Percentiles rank a stretch among this genome's conserved stretches.
Conservation (phyloP, 2,329 filamentous ascomycete species). For the Aspergillus sp. region DNA sequence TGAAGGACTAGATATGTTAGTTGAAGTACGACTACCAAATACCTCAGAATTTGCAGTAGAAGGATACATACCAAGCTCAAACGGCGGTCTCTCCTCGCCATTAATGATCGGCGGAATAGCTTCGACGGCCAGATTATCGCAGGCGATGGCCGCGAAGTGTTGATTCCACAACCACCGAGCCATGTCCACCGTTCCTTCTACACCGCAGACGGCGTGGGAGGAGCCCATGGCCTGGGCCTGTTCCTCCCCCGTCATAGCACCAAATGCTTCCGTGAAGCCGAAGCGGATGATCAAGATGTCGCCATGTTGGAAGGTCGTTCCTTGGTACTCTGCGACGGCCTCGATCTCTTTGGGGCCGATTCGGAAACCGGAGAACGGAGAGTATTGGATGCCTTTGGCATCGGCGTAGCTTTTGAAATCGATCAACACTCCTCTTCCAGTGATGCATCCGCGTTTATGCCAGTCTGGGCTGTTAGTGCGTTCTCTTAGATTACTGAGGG, state of each 20-base stretch:
- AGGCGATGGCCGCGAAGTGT: constrained; percentile 40
- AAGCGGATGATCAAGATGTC: constrained; percentile 24
- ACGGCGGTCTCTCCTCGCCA: constrained; percentile 10
- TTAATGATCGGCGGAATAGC: constrained; percentile 20
- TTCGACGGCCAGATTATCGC: constrained; percentile 26
- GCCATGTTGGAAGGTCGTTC: constrained; percentile 14
- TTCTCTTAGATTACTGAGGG: neutral
- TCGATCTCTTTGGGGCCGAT: constrained; percentile 18
- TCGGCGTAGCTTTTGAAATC: constrained; percentile 58
- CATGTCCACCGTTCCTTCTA: constrained; percentile 46
- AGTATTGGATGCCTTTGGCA: constrained; percentile 53
- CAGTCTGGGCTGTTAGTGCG: constrained; percentile 19
- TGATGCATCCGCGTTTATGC: constrained; percentile 44
- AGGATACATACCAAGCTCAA: constrained; percentile 8
- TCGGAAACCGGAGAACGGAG: constrained; percentile 47
- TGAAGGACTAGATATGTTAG: constrained; percentile 27
- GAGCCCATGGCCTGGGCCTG: constrained; percentile 11
- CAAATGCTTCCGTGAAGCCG: constrained; percentile 19
- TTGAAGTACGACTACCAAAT: no score
- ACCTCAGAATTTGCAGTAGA: no score
- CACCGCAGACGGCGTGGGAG: constrained; percentile 27
- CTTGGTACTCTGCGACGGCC: constrained; percentile 17
- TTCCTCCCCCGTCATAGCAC: constrained; percentile 14
- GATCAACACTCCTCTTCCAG: constrained; percentile 51
- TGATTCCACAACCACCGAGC: constrained; percentile 57